Percentiles rank a stretch among this genome's conserved stretches.
Evolutionary conservation across 345 rosid genomes (phyloP).

Genomic region (Capsella bursapastoris): DNA sequence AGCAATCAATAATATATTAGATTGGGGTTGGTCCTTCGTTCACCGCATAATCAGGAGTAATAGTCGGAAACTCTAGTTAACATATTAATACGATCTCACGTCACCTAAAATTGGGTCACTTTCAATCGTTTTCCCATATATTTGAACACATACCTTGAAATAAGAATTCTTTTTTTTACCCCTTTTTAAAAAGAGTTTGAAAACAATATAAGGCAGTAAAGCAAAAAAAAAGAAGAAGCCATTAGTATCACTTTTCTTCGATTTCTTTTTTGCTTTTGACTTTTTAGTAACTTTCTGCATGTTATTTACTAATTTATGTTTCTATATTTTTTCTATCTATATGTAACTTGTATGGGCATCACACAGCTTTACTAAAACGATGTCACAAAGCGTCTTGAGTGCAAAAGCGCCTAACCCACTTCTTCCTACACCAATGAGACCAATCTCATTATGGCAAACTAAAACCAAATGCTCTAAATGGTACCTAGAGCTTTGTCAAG

Average conservation of each 20-base stretch:
- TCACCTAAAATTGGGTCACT: conserved; percentile 20
- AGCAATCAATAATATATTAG: not conserved
- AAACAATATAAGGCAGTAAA: not conserved
- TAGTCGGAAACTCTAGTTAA: conserved; percentile 9
- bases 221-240: not conserved
- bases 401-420: conserved; percentile 39
- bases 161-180: not conserved
- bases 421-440: not conserved
- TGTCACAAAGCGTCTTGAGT: conserved; percentile 17
- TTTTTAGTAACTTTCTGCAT: conserved; percentile 23
- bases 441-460: conserved; percentile 26
- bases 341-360: not conserved
- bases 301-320: conserved; percentile 1
- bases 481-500: conserved; percentile 11
- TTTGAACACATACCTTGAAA: conserved; percentile 20
- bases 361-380: conserved; percentile 11
- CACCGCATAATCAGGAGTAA: conserved; percentile 27
- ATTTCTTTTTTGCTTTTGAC: conserved; percentile 12
- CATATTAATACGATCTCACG: conserved; percentile 13
- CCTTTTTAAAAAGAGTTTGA: not conserved
- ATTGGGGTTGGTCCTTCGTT: not conserved
- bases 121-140: not conserved
- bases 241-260: not conserved
- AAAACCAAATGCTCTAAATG: conserved; percentile 10
- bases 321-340: not conserved